Base-by-base conservation (phyloP, 83 land plant genomes). In the Larix sibirica region DNA sequence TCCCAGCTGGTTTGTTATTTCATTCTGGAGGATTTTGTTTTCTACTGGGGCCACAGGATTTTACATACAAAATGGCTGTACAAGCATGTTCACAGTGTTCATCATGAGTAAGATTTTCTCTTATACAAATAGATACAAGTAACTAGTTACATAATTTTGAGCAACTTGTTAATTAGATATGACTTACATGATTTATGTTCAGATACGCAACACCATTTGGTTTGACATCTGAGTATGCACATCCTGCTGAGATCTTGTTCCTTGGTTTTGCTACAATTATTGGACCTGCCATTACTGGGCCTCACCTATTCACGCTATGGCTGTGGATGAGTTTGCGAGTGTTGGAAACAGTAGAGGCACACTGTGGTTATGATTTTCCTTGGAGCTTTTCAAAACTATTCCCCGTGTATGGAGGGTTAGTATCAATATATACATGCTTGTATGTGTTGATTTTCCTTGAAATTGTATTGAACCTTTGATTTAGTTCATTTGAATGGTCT, bases 141-240 rank as follows among this genome's bases (percentile, higher is more conserved):
- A 50, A 38, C 38, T 79, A 4, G 3, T 62, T 75, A 10, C 12
- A 10, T 50, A 50, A 50, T 1, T 50, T 50, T 50, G 56, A 50
- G 12, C 56, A 50, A 50, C 13, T 10, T 50, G 56, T 50, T 12
- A 50, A 47, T 47, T 47, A 47, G 56, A 50, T 50, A 50, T 71
- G 16, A 54, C 13, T 81, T 0, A 75, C 77, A 58, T n/a, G 24
- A 69, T 70, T 13, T 61, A 28, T 60, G 62, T 87, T 42, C 91
- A 98, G 99, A 83, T 98, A 98, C 88, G 99, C 99, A 0, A 98
- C 99, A 50, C 99, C 99, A 33, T 98, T 98, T 90, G 99, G 99
- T 42, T 86, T 98, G 86, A 96, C 99, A 73, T 98, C 99, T 64
- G 99, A 98, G 81, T 98, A 98, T 90, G 99, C 99, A 24, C 99